Conservation (phyloP, 495 filamentous ascomycete genomes). For the Clavariopsis aquatica region DNA sequence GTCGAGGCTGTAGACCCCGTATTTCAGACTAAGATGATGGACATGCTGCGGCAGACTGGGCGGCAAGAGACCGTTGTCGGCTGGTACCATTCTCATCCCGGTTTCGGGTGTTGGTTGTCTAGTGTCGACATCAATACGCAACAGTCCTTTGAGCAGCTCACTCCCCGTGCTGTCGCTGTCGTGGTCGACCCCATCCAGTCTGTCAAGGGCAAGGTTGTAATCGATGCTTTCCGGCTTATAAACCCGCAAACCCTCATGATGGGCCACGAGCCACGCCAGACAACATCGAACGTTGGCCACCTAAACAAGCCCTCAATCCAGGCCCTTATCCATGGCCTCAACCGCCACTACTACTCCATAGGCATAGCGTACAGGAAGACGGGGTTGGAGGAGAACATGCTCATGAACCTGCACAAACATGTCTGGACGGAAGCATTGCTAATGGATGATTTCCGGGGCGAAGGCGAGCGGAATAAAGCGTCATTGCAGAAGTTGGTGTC, state of each 20-base stretch:
- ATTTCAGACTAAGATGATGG: constrained; percentile 99
- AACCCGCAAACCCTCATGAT: constrained; percentile 98
- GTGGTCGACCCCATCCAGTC: constrained; percentile 99
- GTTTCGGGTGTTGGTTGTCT: constrained; percentile 98
- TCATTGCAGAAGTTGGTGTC: constrained; percentile 81
- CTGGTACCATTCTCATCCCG: constrained; percentile 99
- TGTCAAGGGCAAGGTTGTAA: constrained; percentile 98
- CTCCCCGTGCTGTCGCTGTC: constrained; percentile 91
- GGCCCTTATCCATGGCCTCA: constrained; percentile 97
- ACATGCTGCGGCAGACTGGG: constrained; percentile 96
- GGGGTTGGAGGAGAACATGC: constrained; percentile 96
- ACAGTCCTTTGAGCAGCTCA: constrained; percentile 98
- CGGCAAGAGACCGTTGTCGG: constrained; percentile 94
- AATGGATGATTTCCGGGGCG: constrained; percentile 93
- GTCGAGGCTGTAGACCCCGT: constrained; percentile 98
- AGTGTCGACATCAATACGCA: constrained; percentile 99
- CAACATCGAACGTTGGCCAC: constrained; percentile 95
- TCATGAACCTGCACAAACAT: constrained; percentile 99
- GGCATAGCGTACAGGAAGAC: constrained; percentile 98
- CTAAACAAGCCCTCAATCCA: constrained; percentile 99
- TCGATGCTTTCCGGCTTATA: constrained; percentile 98
- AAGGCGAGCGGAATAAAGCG: constrained; percentile 80
- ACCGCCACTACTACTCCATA: constrained; percentile 98
- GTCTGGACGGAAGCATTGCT: constrained; percentile 97
- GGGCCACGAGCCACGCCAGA: constrained; percentile 97